These are phyloP conservation scores for Pseudogymnoascus sp. DNA, from an alignment of 2,329 filamentous ascomycete species.

Conservation along the genomic window DNA sequence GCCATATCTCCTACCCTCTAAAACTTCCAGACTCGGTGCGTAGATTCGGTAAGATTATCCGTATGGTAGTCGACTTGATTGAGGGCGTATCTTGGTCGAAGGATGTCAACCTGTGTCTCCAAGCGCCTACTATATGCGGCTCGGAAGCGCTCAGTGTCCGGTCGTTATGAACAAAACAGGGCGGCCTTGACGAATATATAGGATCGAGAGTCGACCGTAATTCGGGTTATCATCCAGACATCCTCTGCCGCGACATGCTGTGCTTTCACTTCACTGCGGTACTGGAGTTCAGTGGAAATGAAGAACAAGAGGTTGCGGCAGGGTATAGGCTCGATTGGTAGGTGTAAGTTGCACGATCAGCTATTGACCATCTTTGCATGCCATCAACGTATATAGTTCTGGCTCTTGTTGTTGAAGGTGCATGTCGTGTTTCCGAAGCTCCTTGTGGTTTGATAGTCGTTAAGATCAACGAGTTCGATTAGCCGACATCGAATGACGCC, in stretches of 20 bases:
- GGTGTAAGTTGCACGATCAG: not conserved
- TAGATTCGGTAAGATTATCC: not conserved
- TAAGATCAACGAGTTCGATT: not conserved
- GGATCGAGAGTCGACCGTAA: not conserved
- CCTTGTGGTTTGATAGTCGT: not conserved
- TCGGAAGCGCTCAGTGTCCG: not conserved
- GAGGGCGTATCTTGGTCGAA: not conserved
- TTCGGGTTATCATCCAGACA: slow-evolving; percentile 1
- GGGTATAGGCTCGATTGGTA: not conserved
- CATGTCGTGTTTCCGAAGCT: not conserved
- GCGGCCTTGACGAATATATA: not conserved
- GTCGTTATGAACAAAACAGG: not conserved
- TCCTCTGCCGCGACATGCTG: slow-evolving; percentile 1
- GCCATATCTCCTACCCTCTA: not conserved
- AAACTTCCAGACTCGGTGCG: not conserved
- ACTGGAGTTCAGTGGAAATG: not conserved
- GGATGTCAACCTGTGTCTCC: not conserved
- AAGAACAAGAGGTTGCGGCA: not conserved
- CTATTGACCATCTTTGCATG: not conserved
- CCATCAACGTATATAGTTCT: not conserved
- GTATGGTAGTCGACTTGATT: not conserved
- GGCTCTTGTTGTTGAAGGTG: not conserved
- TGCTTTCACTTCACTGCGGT: not conserved
- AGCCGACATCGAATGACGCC: not conserved
- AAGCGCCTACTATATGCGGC: not conserved